Evolutionary conservation across 208 protist species (phyloP).

Genomic region (Tritrichomonas musculus): DNA sequence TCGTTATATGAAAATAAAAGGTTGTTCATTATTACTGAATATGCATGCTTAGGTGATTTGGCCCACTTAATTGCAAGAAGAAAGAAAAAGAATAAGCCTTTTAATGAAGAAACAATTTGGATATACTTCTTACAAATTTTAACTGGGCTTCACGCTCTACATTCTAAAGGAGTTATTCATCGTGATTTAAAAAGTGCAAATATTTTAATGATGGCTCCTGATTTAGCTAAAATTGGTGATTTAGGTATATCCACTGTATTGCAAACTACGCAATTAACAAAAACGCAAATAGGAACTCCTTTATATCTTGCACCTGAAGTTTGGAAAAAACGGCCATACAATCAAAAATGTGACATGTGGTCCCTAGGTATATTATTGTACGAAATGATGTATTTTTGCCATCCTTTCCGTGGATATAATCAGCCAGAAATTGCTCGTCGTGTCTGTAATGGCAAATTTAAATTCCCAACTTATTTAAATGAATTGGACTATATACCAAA

Average conservation of each 20-base stretch:
- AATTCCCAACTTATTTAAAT: no score
- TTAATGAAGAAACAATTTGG: neutral
- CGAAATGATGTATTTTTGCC: conserved; percentile 49
- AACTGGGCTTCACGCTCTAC: neutral
- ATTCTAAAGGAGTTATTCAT: neutral
- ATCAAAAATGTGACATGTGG: conserved; percentile 58
- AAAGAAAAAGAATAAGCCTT: neutral
- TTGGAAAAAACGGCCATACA: conserved; percentile 52
- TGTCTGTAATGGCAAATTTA: neutral
- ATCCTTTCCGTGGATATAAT: neutral
- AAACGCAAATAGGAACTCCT: conserved; percentile 22
- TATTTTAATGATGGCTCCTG: neutral
- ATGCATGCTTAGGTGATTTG: conserved; percentile 51
- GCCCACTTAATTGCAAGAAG: neutral
- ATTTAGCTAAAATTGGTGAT: conserved; percentile 9
- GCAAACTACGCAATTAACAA: neutral
- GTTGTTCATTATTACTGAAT: conserved; percentile 60
- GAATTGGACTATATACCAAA: no score
- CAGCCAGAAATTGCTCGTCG: neutral
- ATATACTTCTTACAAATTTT: neutral
- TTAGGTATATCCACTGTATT: neutral
- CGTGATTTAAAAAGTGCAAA: conserved; percentile 24
- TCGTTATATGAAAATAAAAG: conserved; percentile 57
- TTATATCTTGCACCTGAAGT: conserved; percentile 61
- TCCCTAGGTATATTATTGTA: conserved; percentile 54